Percentiles rank a stretch among this genome's conserved stretches.
Conservation (phyloP, 2,329 filamentous ascomycete species). For the Ophiosphaerella herpotricha region DNA sequence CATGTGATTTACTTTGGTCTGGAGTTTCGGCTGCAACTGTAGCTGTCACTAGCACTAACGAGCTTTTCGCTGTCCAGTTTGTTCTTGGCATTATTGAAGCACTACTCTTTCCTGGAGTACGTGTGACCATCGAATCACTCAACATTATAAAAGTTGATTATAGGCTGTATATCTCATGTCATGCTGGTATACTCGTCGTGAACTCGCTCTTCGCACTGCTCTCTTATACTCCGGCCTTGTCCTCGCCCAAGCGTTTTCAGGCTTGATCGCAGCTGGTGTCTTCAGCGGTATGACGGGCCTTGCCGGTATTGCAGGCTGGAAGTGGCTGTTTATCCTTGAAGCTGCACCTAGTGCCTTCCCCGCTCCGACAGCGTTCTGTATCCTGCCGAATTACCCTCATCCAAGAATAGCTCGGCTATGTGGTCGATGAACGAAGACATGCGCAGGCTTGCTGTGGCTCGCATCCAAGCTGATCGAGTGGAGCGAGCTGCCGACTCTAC, state of each 20-base stretch:
- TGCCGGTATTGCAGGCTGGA: slow-evolving; percentile 38
- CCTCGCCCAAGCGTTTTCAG: slow-evolving; percentile 62
- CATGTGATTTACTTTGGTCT: slow-evolving; percentile 11
- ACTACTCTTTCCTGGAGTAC: slow-evolving; percentile 60
- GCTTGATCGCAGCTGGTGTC: slow-evolving; percentile 53
- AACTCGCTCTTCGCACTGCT: slow-evolving; percentile 10
- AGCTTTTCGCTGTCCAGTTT: slow-evolving; percentile 51
- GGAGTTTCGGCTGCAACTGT: slow-evolving; percentile 54
- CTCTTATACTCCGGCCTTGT: slow-evolving; percentile 57
- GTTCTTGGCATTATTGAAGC: slow-evolving; percentile 73
- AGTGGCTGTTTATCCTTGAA: slow-evolving; percentile 41
- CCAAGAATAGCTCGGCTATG: neutral
- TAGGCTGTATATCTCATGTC: slow-evolving; percentile 14
- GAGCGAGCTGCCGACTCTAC: slow-evolving; percentile 9
- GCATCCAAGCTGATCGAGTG: slow-evolving; percentile 12
- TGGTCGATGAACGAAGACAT: slow-evolving; percentile 5
- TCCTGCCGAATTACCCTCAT: slow-evolving; percentile 1
- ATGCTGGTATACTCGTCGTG: slow-evolving; percentile 14
- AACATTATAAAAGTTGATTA: neutral
- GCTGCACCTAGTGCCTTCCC: slow-evolving; percentile 7
- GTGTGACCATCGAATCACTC: neutral
- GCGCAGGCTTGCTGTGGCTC: slow-evolving; percentile 1
- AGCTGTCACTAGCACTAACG: slow-evolving; percentile 63
- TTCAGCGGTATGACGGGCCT: slow-evolving; percentile 40
- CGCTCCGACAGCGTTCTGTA: slow-evolving; percentile 1